phyloP scores from a whole-genome alignment of 108 stramenopile genomes.

The Cylindrotheca closterium region DNA sequence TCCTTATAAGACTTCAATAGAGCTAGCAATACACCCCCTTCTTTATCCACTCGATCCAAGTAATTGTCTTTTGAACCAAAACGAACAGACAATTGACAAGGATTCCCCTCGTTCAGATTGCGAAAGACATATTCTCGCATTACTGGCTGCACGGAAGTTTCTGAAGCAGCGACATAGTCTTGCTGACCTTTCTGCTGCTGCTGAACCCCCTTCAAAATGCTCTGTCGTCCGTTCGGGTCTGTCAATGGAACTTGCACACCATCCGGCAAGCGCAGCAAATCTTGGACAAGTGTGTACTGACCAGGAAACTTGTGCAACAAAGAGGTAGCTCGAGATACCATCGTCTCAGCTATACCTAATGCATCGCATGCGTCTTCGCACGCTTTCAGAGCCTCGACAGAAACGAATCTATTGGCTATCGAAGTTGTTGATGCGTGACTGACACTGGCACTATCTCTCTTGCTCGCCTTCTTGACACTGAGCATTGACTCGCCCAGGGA shows the following conservation, averaged over 20 bases:
- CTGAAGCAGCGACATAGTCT: not conserved
- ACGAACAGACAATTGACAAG: constrained; percentile 77
- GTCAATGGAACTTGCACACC: constrained; percentile 45
- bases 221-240: constrained; percentile 39
- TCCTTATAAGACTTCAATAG: constrained; percentile 28
- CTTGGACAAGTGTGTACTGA: constrained; percentile 62
- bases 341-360: constrained; percentile 65
- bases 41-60: constrained; percentile 20
- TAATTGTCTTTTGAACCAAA: constrained; percentile 37
- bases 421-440: constrained; percentile 9
- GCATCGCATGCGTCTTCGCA: constrained; percentile 80
- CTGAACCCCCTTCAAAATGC: constrained; percentile 56
- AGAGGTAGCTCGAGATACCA: constrained; percentile 64
- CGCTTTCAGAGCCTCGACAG: constrained; percentile 53
- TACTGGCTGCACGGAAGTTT: constrained; percentile 41
- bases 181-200: constrained; percentile 35
- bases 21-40: constrained; percentile 31
- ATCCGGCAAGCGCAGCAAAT: constrained; percentile 52
- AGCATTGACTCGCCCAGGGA: constrained; percentile 36
- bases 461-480: not conserved
- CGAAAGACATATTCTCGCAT: constrained; percentile 80
- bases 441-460: constrained; percentile 1
- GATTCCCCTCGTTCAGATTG: constrained; percentile 55
- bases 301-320: constrained; percentile 66
- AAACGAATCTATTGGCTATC: constrained; percentile 44